Evolutionary conservation across 352 stramenopile species (phyloP).

Genomic region (Lagenidium sp.): DNA sequence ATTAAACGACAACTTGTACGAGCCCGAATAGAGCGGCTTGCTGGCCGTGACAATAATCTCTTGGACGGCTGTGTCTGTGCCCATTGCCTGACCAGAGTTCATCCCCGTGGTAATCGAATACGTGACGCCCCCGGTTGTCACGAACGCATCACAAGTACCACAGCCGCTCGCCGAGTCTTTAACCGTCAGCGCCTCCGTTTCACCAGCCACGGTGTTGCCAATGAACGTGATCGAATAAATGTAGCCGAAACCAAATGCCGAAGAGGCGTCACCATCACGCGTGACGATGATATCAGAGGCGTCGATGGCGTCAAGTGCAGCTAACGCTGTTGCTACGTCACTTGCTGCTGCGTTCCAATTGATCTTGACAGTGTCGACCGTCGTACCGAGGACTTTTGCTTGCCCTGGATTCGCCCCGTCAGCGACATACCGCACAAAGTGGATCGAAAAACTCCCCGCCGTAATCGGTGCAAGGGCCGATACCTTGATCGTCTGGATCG

Average conservation of each 20-base stretch:
- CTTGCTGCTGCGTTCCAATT: slow-evolving; percentile 28
- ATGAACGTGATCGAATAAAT: slow-evolving; percentile 73
- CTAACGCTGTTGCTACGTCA: slow-evolving; percentile 22
- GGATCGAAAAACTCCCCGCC: slow-evolving; percentile 34
- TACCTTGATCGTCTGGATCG: slow-evolving; percentile 63
- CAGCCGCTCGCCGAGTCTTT: slow-evolving; percentile 12
- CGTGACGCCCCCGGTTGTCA: slow-evolving; percentile 19
- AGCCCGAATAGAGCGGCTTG: slow-evolving; percentile 41
- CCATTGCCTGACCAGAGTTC: slow-evolving; percentile 43
- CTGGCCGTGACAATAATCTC: slow-evolving; percentile 45
- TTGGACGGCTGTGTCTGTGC: slow-evolving; percentile 64
- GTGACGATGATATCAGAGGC: slow-evolving; percentile 58
- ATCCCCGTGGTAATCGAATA: slow-evolving; percentile 22
- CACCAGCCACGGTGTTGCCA: slow-evolving; percentile 53
- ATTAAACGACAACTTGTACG: slow-evolving; percentile 41
- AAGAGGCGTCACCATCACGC: slow-evolving; percentile 51
- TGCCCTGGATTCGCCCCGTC: slow-evolving; percentile 9
- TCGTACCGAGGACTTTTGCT: slow-evolving; percentile 18
- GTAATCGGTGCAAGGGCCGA: slow-evolving; percentile 37
- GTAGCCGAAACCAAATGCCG: slow-evolving; percentile 50
- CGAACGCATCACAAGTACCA: slow-evolving; percentile 19
- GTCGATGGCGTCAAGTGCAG: slow-evolving; percentile 20
- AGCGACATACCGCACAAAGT: slow-evolving; percentile 24
- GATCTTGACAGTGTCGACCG: slow-evolving; percentile 16
- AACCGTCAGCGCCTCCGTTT: slow-evolving; percentile 31